Conservation (phyloP, 495 filamentous ascomycete species). For the Rusavskia elegans region DNA sequence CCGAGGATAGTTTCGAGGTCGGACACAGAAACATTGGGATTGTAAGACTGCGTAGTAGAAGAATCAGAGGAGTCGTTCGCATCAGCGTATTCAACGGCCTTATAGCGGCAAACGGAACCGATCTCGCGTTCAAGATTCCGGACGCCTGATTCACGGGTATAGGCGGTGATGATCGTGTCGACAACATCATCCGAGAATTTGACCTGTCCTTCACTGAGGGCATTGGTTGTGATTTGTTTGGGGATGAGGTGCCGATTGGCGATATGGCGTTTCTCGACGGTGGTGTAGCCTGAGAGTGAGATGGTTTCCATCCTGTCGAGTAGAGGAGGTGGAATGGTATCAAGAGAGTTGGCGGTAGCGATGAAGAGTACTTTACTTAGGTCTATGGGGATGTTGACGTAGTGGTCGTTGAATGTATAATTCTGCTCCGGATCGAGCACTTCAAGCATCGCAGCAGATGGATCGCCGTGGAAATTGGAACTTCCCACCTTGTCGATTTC, state of each 20-base stretch:
- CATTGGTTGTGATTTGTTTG: slow-evolving; percentile 76
- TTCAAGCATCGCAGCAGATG: slow-evolving; percentile 96
- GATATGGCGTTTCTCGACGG: slow-evolving; percentile 95
- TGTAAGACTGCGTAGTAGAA: slow-evolving; percentile 41
- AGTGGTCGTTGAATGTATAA: slow-evolving; percentile 86
- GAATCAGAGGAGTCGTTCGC: slow-evolving; percentile 58
- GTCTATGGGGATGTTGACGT: slow-evolving; percentile 91
- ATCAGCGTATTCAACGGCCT: slow-evolving; percentile 88
- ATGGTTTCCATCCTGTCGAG: slow-evolving; percentile 97
- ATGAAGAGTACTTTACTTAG: slow-evolving; percentile 95
- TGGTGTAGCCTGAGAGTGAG: slow-evolving; percentile 84
- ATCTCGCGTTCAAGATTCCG: slow-evolving; percentile 93
- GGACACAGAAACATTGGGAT: slow-evolving; percentile 50
- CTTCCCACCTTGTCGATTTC: slow-evolving; percentile 97
- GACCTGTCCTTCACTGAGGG: slow-evolving; percentile 58
- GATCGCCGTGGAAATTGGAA: slow-evolving; percentile 88
- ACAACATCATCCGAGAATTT: slow-evolving; percentile 66
- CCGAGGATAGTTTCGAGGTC: slow-evolving; percentile 87
- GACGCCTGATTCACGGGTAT: slow-evolving; percentile 95
- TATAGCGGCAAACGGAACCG: slow-evolving; percentile 82
- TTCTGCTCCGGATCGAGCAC: slow-evolving; percentile 98
- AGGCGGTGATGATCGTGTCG: slow-evolving; percentile 84
- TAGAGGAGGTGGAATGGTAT: slow-evolving; percentile 89
- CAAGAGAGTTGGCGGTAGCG: slow-evolving; percentile 91
- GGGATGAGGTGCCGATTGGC: slow-evolving; percentile 84